Evolutionary conservation across 345 rosid genomes (phyloP).

Genomic region (Cardamine occulta): DNA sequence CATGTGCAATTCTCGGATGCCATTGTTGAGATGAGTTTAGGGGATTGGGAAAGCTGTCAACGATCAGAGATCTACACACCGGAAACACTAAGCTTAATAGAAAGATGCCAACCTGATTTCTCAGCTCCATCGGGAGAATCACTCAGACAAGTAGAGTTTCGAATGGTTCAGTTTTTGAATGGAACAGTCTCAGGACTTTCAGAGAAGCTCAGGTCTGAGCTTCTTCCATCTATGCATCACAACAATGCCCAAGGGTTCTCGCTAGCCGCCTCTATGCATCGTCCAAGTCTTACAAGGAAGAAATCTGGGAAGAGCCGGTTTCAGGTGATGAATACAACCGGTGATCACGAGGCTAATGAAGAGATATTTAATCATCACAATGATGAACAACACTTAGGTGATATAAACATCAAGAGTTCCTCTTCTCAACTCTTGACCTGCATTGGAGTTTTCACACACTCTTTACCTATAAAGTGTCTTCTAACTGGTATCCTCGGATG

Average conservation of each 20-base stretch:
- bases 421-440: constrained; percentile 56
- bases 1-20: constrained; percentile 81
- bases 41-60: constrained; percentile 85
- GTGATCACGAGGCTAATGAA: constrained; percentile 65
- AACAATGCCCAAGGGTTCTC: constrained; percentile 54
- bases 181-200: constrained; percentile 59
- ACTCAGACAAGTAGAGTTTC: constrained; percentile 90
- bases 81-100: constrained; percentile 68
- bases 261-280: constrained; percentile 45
- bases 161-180: constrained; percentile 88
- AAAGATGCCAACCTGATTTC: constrained; percentile 88
- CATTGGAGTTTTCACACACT: constrained; percentile 87
- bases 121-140: constrained; percentile 88
- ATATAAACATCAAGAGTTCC: constrained; percentile 53
- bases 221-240: constrained; percentile 47
- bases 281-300: constrained; percentile 67
- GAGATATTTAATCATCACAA: constrained; percentile 60
- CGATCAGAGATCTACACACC: constrained; percentile 72
- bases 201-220: constrained; percentile 75
- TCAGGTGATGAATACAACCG: constrained; percentile 57
- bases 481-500: constrained; percentile 83
- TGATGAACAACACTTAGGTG: constrained; percentile 48
- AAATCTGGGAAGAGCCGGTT: constrained; percentile 94
- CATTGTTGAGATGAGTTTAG: constrained; percentile 78
- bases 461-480: constrained; percentile 84